Evolutionary conservation across 2,329 filamentous ascomycete genomes (phyloP).

Genomic region (Zymoseptoria ardabiliae): DNA sequence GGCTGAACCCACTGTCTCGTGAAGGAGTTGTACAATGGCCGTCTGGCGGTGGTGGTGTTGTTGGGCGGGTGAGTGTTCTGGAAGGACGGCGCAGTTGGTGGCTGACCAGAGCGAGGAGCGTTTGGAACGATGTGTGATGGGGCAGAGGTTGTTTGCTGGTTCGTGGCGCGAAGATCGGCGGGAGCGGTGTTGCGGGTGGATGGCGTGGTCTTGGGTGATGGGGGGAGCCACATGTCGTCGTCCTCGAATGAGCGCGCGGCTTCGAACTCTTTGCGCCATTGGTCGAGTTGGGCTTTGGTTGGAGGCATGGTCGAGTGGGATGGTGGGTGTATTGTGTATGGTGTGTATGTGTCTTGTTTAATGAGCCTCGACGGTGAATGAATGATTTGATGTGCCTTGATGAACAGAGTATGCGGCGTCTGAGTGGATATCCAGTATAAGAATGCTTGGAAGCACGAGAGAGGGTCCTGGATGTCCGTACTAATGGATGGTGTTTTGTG

Average conservation of each 20-base stretch:
- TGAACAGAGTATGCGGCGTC: neutral
- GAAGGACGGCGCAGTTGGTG: neutral
- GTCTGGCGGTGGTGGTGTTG: neutral
- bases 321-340: neutral
- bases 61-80: neutral
- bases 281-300: conserved; percentile 2
- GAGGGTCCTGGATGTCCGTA: neutral
- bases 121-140: neutral
- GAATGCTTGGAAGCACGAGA: neutral
- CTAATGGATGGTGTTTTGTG: neutral
- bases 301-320: neutral
- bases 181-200: neutral
- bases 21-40: neutral
- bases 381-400: neutral
- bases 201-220: neutral
- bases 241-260: conserved; percentile 9
- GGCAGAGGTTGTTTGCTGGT: neutral
- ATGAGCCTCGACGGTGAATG: neutral
- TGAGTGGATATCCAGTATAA: neutral
- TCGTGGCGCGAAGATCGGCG: neutral
- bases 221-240: neutral
- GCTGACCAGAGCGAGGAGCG: too few species aligned
- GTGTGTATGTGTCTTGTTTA: neutral
- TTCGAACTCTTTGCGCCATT: conserved; percentile 7
- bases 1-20: neutral